Percentiles rank a stretch among this genome's conserved stretches.
Evolutionary conservation across 495 filamentous ascomycete genomes (phyloP).

Genomic region (Lepidopterella palustris): DNA sequence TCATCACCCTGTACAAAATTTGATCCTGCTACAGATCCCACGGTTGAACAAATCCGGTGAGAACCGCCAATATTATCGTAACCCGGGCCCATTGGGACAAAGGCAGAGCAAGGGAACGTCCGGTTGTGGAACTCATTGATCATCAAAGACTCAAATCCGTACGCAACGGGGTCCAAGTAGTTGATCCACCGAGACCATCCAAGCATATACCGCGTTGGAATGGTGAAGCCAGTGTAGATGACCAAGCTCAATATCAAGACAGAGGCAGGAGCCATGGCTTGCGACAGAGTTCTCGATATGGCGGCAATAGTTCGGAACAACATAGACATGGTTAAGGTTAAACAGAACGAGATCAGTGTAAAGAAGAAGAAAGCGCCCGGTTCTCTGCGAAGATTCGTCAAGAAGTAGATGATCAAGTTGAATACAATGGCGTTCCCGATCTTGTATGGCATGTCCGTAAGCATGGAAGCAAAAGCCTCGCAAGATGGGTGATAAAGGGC

Average conservation of each 20-base stretch:
- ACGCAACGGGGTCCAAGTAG: slow-evolving; percentile 78
- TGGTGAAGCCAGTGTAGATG: slow-evolving; percentile 86
- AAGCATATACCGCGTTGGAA: slow-evolving; percentile 71
- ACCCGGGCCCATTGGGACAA: slow-evolving; percentile 49
- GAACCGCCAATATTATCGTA: slow-evolving; percentile 42
- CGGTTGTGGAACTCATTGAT: slow-evolving; percentile 78
- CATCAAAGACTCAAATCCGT: slow-evolving; percentile 83
- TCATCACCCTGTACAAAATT: slow-evolving; percentile 55
- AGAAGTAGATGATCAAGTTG: slow-evolving; percentile 75
- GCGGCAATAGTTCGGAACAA: slow-evolving; percentile 75
- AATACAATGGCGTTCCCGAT: slow-evolving; percentile 51
- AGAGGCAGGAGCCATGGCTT: slow-evolving; percentile 78
- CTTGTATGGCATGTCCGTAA: slow-evolving; percentile 70
- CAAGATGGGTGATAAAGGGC: slow-evolving; percentile 89
- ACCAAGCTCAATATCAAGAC: slow-evolving; percentile 75
- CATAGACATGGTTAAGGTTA: slow-evolving; percentile 41
- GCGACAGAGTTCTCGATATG: slow-evolving; percentile 68
- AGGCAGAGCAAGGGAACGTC: slow-evolving; percentile 55
- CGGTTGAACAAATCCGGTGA: slow-evolving; percentile 53
- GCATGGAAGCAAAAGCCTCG: slow-evolving; percentile 77
- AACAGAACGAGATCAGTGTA: slow-evolving; percentile 41
- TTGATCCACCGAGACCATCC: slow-evolving; percentile 84
- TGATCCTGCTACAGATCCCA: slow-evolving; percentile 56
- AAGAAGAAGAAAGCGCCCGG: slow-evolving; percentile 54
- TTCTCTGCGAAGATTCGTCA: slow-evolving; percentile 74